A percentile compares a stretch with the other conserved stretches of the same genome.
Conservation (phyloP, 176 grass and related monocot species). For the Calamus simplicifolius region DNA sequence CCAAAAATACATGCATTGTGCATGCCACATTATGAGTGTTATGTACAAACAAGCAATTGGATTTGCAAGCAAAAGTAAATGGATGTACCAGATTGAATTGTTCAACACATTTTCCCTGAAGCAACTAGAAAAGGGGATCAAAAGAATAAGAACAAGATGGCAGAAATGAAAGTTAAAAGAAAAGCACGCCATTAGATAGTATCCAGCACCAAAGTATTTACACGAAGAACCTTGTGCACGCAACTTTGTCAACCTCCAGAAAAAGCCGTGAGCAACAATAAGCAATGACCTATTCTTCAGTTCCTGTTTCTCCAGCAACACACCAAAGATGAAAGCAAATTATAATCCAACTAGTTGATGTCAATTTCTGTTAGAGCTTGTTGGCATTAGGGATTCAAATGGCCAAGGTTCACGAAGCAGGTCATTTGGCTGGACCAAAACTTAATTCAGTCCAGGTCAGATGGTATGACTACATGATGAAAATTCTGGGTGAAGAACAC, state of each 20-base stretch:
- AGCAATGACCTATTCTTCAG: conserved; percentile 54
- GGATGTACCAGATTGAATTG: conserved; percentile 50
- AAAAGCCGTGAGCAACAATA: conserved; percentile 68
- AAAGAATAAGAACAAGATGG: conserved; percentile 8
- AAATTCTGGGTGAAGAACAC: no score
- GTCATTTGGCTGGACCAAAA: no score
- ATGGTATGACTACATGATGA: no score
- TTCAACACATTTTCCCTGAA: conserved; percentile 69
- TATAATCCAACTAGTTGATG: not conserved
- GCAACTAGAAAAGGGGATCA: conserved; percentile 35
- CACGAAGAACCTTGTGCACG: conserved; percentile 92
- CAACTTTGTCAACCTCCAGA: conserved; percentile 81
- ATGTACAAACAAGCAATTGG: no score
- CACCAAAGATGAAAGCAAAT: not conserved
- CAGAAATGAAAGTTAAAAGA: no score
- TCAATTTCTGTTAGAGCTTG: not conserved
- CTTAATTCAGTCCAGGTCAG: no score
- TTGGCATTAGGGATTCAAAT: not conserved
- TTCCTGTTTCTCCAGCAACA: conserved; percentile 51
- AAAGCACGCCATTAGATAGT: no score
- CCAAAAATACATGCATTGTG: no score
- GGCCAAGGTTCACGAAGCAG: no score
- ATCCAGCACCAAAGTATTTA: conserved; percentile 7
- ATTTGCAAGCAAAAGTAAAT: conserved; percentile 18
- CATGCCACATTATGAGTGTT: no score